Evolutionary conservation across 176 grass and related monocot genomes (phyloP).

Genomic region (Olyra latifolia): DNA sequence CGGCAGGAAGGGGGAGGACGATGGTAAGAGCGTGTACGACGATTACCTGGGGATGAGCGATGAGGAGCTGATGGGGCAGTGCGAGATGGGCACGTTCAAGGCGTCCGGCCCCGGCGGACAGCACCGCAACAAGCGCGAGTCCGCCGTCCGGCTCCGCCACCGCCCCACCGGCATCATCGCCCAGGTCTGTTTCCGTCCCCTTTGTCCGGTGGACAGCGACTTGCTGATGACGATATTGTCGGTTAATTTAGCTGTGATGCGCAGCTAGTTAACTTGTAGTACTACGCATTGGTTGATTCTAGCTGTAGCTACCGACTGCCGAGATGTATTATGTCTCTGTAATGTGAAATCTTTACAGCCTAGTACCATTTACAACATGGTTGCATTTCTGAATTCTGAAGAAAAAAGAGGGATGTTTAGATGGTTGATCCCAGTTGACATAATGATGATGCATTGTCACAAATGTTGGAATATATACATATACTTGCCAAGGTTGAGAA

Average conservation of each 20-base stretch:
- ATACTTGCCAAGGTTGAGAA: not conserved
- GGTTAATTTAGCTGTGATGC: not conserved
- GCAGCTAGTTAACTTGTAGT: not conserved
- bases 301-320: not conserved
- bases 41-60: constrained; percentile 70
- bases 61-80: constrained; percentile 81
- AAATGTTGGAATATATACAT: not conserved
- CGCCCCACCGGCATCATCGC: constrained; percentile 82
- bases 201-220: not conserved
- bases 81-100: constrained; percentile 89
- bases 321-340: not conserved
- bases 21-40: not conserved
- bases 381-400: not conserved
- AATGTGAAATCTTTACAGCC: too few species aligned
- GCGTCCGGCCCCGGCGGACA: constrained; percentile 84
- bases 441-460: not conserved
- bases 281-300: not conserved
- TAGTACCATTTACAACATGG: not conserved
- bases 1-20: constrained; percentile 1
- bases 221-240: not conserved
- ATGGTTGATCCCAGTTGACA: not conserved
- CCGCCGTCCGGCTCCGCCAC: constrained; percentile 76
- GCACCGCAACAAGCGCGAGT: constrained; percentile 98
- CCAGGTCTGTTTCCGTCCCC: constrained; percentile 43
- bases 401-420: not conserved